A percentile compares a stretch with the other conserved stretches of the same genome.
These are phyloP conservation scores for Colletotrichum orchidophilum DNA, from an alignment of 2,329 filamentous ascomycete genomes.

Conservation along the genomic window DNA sequence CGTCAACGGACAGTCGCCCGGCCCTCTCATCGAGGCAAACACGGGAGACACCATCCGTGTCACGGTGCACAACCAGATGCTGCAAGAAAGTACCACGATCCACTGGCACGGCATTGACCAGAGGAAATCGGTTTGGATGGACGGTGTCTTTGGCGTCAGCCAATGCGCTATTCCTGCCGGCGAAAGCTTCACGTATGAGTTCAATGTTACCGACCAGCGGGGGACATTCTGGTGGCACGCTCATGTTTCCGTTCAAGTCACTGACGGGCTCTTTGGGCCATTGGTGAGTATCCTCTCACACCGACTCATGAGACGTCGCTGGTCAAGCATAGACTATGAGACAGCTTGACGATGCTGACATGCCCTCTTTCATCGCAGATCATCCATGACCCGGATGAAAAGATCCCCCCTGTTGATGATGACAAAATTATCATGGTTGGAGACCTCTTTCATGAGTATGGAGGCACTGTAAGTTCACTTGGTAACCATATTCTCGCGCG, in stretches of 20 bases:
- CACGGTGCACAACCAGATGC: constrained; percentile 49
- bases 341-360: neutral
- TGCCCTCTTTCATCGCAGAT: constrained; percentile 39
- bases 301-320: neutral
- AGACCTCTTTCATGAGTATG: constrained; percentile 50
- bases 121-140: constrained; percentile 71
- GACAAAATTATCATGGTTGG: constrained; percentile 50
- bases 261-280: constrained; percentile 33
- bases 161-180: constrained; percentile 69
- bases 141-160: constrained; percentile 69
- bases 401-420: constrained; percentile 41
- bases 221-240: constrained; percentile 74
- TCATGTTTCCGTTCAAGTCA: constrained; percentile 45
- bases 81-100: constrained; percentile 58
- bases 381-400: constrained; percentile 47
- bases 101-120: constrained; percentile 78
- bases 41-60: constrained; percentile 53
- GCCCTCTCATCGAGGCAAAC: constrained; percentile 66
- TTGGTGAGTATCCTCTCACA: constrained; percentile 7
- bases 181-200: constrained; percentile 62
- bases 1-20: constrained; percentile 73
- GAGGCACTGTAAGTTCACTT: constrained; percentile 40
- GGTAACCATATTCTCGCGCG: neutral
- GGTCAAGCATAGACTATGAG: neutral
- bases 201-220: constrained; percentile 65